A percentile compares a stretch with the other conserved stretches of the same genome.
Conservation (phyloP, 2,329 filamentous ascomycete species). For the Penicillium sp. region DNA sequence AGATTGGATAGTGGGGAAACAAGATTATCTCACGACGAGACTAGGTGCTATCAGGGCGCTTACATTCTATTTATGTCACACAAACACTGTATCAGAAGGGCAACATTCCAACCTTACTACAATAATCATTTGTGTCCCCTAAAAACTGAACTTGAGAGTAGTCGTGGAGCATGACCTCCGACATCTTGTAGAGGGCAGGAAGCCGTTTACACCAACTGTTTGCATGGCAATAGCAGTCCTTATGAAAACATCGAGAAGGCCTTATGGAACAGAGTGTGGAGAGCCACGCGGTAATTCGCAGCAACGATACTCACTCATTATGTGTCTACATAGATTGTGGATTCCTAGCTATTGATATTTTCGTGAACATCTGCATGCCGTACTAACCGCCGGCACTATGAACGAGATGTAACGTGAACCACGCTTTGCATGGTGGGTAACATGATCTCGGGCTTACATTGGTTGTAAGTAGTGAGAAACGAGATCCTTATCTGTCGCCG, state of each 20-base stretch:
- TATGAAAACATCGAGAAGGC: not conserved
- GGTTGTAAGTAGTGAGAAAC: constrained; percentile 1
- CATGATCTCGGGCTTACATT: constrained; percentile 7
- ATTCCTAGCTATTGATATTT: not conserved
- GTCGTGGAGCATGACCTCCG: not conserved
- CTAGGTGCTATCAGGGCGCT: constrained; percentile 23
- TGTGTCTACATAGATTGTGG: not conserved
- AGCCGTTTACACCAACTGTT: not conserved
- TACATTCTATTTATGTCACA: constrained; percentile 27
- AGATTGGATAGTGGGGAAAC: not conserved
- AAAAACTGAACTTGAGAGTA: not conserved
- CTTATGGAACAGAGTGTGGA: not conserved
- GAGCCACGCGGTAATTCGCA: not conserved
- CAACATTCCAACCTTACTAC: not conserved
- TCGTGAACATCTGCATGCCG: constrained; percentile 3
- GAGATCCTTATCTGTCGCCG: not conserved
- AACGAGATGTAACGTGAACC: constrained; percentile 10
- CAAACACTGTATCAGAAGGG: constrained; percentile 18
- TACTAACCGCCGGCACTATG: constrained; percentile 13
- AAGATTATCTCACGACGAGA: not conserved
- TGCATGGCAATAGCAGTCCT: not conserved
- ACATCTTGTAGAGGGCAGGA: not conserved
- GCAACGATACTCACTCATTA: not conserved
- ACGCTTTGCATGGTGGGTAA: constrained; percentile 12
- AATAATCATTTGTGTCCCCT: not conserved